These are phyloP conservation scores for Pochonia chlamydosporia DNA, from an alignment of 2,329 filamentous ascomycete species.

Conservation along the genomic window DNA sequence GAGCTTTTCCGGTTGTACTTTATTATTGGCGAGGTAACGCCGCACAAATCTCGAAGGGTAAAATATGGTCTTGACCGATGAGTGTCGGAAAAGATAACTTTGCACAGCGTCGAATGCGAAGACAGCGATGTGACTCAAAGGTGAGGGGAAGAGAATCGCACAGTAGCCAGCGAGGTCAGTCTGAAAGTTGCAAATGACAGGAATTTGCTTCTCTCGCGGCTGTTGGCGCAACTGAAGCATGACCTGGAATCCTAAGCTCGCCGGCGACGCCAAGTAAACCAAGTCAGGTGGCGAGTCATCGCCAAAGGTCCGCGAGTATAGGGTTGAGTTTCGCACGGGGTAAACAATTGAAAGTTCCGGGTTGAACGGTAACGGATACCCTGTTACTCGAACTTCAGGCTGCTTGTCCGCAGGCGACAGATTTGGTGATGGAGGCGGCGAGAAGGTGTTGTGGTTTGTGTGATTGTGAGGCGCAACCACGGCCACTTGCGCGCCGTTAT, in stretches of 20 bases:
- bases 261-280: slow-evolving; percentile 65
- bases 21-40: slow-evolving; percentile 52
- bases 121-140: slow-evolving; percentile 55
- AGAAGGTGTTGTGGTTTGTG: slow-evolving; percentile 48
- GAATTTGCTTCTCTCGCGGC: slow-evolving; percentile 44
- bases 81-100: slow-evolving; percentile 59
- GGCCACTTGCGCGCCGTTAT: slow-evolving; percentile 58
- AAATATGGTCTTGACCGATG: slow-evolving; percentile 59
- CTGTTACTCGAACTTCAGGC: slow-evolving; percentile 53
- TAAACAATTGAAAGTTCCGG: slow-evolving; percentile 66
- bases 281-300: slow-evolving; percentile 49
- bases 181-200: slow-evolving; percentile 64
- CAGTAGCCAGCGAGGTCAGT: slow-evolving; percentile 66
- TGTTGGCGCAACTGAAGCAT: slow-evolving; percentile 63
- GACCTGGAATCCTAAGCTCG: slow-evolving; percentile 64
- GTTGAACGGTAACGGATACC: slow-evolving; percentile 65
- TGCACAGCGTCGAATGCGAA: slow-evolving; percentile 58
- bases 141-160: slow-evolving; percentile 60
- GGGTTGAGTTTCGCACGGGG: slow-evolving; percentile 56
- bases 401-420: slow-evolving; percentile 26
- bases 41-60: slow-evolving; percentile 61
- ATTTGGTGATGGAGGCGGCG: slow-evolving; percentile 32
- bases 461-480: slow-evolving; percentile 60
- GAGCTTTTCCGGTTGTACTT: slow-evolving; percentile 51
- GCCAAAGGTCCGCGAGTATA: slow-evolving; percentile 56